These are phyloP conservation scores for Phaeosphaeria sp. DNA, from an alignment of 2,329 filamentous ascomycete species.

Conservation along the genomic window DNA sequence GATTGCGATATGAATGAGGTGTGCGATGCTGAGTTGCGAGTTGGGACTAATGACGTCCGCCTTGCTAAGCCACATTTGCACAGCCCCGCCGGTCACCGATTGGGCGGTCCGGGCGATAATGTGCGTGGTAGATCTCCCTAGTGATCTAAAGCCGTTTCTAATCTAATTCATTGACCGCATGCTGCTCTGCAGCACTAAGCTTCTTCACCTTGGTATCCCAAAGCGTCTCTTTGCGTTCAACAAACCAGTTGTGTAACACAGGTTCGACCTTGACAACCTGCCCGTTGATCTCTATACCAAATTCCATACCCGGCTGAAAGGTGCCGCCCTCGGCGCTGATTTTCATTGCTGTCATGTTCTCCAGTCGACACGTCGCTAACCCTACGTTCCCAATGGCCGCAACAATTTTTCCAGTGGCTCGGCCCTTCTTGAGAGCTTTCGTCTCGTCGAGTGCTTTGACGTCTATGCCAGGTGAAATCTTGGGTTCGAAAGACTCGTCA, in stretches of 20 bases:
- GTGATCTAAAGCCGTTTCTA: too few species aligned
- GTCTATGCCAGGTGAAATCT: conserved; percentile 56
- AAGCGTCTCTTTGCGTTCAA: conserved; percentile 45
- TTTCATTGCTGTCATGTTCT: conserved; percentile 84
- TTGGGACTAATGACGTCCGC: conserved; percentile 7
- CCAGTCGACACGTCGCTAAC: conserved; percentile 82
- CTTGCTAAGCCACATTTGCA: conserved; percentile 29
- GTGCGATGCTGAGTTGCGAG: not conserved
- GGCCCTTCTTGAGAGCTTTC: conserved; percentile 54
- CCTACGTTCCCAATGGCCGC: conserved; percentile 83
- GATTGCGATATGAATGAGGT: not conserved
- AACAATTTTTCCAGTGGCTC: conserved; percentile 82
- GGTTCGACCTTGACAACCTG: conserved; percentile 55
- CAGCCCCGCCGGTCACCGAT: conserved; percentile 24
- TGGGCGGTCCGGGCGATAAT: conserved; percentile 3
- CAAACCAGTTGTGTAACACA: conserved; percentile 81
- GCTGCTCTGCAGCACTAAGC: conserved; percentile 14
- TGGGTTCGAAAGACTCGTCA: conserved; percentile 15
- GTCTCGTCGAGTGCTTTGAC: conserved; percentile 59
- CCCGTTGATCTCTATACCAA: conserved; percentile 40
- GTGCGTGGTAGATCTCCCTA: not conserved
- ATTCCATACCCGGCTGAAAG: conserved; percentile 64
- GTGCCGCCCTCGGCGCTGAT: conserved; percentile 71
- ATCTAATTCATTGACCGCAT: conserved; percentile 16
- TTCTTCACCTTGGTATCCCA: conserved; percentile 23